These are phyloP conservation scores for Penicillium sp. DNA, from an alignment of 2,329 filamentous ascomycete species.

Conservation along the genomic window DNA sequence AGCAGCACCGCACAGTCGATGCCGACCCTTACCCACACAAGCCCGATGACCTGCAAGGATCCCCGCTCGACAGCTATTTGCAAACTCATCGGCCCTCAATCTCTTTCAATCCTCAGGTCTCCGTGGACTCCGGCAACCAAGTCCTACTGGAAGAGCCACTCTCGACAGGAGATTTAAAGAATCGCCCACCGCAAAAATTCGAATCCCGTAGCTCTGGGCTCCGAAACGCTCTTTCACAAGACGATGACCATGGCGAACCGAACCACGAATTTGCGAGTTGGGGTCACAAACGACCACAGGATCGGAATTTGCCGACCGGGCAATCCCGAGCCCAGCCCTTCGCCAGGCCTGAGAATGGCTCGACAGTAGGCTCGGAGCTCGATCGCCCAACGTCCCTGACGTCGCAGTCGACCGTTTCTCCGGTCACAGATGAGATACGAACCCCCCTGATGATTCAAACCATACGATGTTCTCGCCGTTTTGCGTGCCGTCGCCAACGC, in stretches of 20 bases:
- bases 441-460: constrained; percentile 42
- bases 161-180: constrained; percentile 30
- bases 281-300: constrained; percentile 24
- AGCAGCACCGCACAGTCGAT: constrained; percentile 28
- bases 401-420: constrained; percentile 46
- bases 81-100: constrained; percentile 43
- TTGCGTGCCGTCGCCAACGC: constrained; percentile 38
- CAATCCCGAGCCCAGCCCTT: constrained; percentile 24
- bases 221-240: constrained; percentile 38
- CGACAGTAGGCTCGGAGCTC: constrained; percentile 27
- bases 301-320: constrained; percentile 29
- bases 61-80: constrained; percentile 44
- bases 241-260: constrained; percentile 26
- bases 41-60: constrained; percentile 38
- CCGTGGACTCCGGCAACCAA: constrained; percentile 40
- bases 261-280: constrained; percentile 21
- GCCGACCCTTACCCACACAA: constrained; percentile 37
- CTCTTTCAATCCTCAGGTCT: constrained; percentile 44
- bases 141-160: constrained; percentile 42
- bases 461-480: constrained; percentile 41
- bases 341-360: constrained; percentile 25
- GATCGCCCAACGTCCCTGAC: constrained; percentile 46
- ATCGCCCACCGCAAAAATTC: constrained; percentile 27
- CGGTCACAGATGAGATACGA: constrained; percentile 40
- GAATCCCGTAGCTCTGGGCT: constrained; percentile 37